Conservation (phyloP, 1,139 yeast genomes). For the Scheffersomyces illinoinensis region DNA sequence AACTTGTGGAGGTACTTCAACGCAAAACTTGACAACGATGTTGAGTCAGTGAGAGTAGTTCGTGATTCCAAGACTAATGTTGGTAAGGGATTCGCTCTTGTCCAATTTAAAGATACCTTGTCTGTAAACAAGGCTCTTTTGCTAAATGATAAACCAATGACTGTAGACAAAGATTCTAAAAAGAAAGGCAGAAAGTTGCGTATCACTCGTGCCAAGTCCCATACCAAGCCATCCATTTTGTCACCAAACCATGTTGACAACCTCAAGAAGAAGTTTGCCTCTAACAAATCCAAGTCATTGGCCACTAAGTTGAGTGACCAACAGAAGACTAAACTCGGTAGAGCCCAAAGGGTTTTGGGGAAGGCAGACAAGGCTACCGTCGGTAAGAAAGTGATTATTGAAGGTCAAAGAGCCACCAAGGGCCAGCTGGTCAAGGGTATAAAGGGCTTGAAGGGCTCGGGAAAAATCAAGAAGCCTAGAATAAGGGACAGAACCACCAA, state of each 20-base stretch:
- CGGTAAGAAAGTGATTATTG: constrained; percentile 54
- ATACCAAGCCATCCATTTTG: constrained; percentile 48
- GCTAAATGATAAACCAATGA: constrained; percentile 69
- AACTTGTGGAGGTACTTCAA: constrained; percentile 82
- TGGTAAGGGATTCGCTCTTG: constrained; percentile 97
- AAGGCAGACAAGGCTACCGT: constrained; percentile 75
- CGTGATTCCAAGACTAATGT: constrained; percentile 92
- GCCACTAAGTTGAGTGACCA: constrained; percentile 47
- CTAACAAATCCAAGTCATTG: constrained; percentile 18
- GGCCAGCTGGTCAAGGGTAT: constrained; percentile 63
- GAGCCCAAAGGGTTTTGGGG: constrained; percentile 74
- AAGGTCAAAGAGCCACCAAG: constrained; percentile 81
- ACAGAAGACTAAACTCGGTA: constrained; percentile 77
- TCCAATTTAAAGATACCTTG: constrained; percentile 82
- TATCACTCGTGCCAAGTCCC: constrained; percentile 70
- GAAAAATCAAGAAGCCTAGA: constrained; percentile 60
- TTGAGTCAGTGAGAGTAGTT: constrained; percentile 86
- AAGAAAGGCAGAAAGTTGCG: constrained; percentile 66
- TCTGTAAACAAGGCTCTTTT: constrained; percentile 82
- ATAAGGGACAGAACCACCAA: constrained; percentile 65
- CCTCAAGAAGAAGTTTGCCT: constrained; percentile 26
- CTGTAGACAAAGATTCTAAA: constrained; percentile 28
- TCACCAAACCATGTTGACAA: constrained; percentile 49
- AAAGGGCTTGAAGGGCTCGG: constrained; percentile 51
- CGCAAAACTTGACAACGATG: constrained; percentile 57